A percentile compares a stretch with the other conserved stretches of the same genome.
Conservation (phyloP, 106 monocot genomes). For the Acorus gramineus region DNA sequence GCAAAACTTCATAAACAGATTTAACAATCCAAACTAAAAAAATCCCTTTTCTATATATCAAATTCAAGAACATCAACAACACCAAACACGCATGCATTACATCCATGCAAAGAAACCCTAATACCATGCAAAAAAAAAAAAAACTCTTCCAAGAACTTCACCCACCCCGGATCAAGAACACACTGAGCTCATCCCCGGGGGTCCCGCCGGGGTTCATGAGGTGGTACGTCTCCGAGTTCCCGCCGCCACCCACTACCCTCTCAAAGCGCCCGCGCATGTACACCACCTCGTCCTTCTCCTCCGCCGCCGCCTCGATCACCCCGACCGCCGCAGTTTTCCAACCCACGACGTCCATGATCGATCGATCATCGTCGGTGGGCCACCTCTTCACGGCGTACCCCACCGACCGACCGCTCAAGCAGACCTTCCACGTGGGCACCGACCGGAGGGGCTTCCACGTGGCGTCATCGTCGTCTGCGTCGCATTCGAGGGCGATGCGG, state of each 20-base stretch:
- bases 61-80: no score
- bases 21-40: no score
- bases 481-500: slow-evolving; percentile 33
- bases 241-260: slow-evolving; percentile 23
- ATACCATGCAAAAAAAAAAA: no score
- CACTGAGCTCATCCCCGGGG: slow-evolving; percentile 34
- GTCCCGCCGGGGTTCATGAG: slow-evolving; percentile 31
- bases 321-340: slow-evolving; percentile 24
- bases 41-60: no score
- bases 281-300: slow-evolving; percentile 14
- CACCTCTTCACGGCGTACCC: slow-evolving; percentile 31
- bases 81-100: no score
- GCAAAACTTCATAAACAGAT: no score
- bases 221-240: slow-evolving; percentile 38
- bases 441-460: neutral
- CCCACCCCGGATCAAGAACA: slow-evolving; percentile 34
- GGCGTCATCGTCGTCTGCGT: neutral
- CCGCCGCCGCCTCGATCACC: slow-evolving; percentile 4
- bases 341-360: slow-evolving; percentile 8
- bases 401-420: slow-evolving; percentile 33
- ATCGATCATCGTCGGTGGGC: slow-evolving; percentile 16
- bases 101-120: no score
- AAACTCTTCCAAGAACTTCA: neutral
- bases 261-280: slow-evolving; percentile 46
- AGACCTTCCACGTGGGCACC: slow-evolving; percentile 20